A percentile compares a stretch with the other conserved stretches of the same genome.
Conservation (phyloP, 768 basidiomycete genomes). For the Leccinum boreale region DNA sequence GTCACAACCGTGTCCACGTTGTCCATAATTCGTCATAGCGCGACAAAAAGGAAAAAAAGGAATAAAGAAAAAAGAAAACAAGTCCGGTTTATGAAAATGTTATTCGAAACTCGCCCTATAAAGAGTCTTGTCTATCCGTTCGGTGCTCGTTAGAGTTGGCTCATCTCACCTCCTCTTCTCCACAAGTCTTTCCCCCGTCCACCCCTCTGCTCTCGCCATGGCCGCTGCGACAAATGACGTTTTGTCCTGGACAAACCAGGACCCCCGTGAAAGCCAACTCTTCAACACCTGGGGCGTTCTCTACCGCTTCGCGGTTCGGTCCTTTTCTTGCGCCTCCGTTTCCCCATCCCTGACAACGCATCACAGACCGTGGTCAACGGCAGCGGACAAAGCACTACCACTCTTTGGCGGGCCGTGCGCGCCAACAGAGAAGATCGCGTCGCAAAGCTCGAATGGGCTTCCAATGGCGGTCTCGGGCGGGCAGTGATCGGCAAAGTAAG, state of each 20-base stretch:
- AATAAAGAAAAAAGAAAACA: slow-evolving; percentile 35
- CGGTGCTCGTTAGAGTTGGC: slow-evolving; percentile 22
- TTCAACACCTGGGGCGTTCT: slow-evolving; percentile 80
- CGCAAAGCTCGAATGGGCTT: slow-evolving; percentile 84
- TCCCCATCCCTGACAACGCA: slow-evolving; percentile 26
- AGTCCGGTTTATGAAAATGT: slow-evolving; percentile 45
- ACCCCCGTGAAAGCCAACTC: slow-evolving; percentile 78
- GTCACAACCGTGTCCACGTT: slow-evolving; percentile 71
- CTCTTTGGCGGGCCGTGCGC: slow-evolving; percentile 76
- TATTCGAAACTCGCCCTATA: slow-evolving; percentile 49
- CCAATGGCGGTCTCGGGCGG: slow-evolving; percentile 79
- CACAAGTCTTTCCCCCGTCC: slow-evolving; percentile 21
- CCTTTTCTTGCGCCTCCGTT: slow-evolving; percentile 11
- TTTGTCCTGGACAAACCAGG: slow-evolving; percentile 84
- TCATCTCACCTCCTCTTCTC: slow-evolving; percentile 30
- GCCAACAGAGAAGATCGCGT: slow-evolving; percentile 85
- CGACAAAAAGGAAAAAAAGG: slow-evolving; percentile 30
- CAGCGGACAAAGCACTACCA: slow-evolving; percentile 70
- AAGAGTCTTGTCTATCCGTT: slow-evolving; percentile 35
- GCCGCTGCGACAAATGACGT: slow-evolving; percentile 59
- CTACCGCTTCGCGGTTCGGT: slow-evolving; percentile 73
- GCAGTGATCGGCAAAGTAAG: slow-evolving; percentile 80
- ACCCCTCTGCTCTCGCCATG: slow-evolving; percentile 41
- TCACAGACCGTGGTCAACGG: slow-evolving; percentile 58
- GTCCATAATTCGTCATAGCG: slow-evolving; percentile 56